Evolutionary conservation across 2,329 filamentous ascomycete species (phyloP).

Genomic region (Phaeosphaeria sp.): DNA sequence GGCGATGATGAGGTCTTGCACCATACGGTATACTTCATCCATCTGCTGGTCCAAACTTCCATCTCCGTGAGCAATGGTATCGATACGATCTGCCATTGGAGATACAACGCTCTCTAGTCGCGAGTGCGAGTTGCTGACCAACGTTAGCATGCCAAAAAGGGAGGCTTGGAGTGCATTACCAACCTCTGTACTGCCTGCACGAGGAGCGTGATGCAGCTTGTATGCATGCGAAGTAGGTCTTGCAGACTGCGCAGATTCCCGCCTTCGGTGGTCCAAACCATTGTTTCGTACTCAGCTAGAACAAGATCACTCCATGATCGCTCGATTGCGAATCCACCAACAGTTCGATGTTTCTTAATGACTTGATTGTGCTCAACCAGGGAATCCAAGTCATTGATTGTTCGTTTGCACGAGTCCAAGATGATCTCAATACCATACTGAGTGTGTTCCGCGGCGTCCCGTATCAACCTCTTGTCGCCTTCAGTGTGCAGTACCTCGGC

Average conservation of each 20-base stretch:
- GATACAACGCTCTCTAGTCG: conserved; percentile 36
- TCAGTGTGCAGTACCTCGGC: conserved; percentile 52
- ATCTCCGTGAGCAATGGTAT: conserved; percentile 32
- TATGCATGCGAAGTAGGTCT: conserved; percentile 52
- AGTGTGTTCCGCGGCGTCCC: conserved; percentile 43
- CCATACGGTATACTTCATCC: conserved; percentile 39
- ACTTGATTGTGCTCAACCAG: conserved; percentile 55
- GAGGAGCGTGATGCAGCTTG: conserved; percentile 47
- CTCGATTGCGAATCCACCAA: conserved; percentile 50
- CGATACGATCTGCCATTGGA: conserved; percentile 43
- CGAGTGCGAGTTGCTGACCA: conserved; percentile 42
- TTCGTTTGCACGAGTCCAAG: conserved; percentile 47
- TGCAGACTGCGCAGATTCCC: conserved; percentile 50
- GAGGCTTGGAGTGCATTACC: conserved; percentile 1
- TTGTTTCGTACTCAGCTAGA: conserved; percentile 49
- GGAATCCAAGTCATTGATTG: conserved; percentile 52
- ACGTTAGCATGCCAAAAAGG: neutral
- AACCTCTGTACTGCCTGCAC: conserved; percentile 53
- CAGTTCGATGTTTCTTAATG: conserved; percentile 50
- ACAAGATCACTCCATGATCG: conserved; percentile 54
- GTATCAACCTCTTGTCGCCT: conserved; percentile 41
- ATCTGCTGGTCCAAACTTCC: conserved; percentile 34
- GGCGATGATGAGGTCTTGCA: conserved; percentile 31
- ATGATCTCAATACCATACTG: conserved; percentile 49
- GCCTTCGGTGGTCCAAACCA: conserved; percentile 56